Evolutionary conservation across 371 early-diverging fungal genomes (phyloP).

Genomic region (Lichtheimia ornata): DNA sequence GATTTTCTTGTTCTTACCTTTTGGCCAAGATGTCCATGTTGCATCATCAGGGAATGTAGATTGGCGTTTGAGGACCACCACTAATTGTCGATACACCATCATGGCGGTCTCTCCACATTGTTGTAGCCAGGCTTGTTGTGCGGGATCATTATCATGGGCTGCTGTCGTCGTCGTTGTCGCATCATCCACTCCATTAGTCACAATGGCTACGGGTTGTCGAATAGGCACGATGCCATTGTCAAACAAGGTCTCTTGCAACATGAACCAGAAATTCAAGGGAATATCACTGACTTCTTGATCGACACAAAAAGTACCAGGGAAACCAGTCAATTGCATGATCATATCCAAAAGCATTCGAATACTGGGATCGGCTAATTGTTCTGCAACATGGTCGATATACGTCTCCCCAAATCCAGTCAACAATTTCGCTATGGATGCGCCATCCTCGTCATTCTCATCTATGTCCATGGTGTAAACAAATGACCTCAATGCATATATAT

Average conservation of each 20-base stretch:
- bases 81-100: slow-evolving; percentile 53
- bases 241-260: slow-evolving; percentile 68
- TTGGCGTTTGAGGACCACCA: slow-evolving; percentile 54
- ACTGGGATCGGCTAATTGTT: slow-evolving; percentile 47
- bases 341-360: slow-evolving; percentile 56
- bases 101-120: slow-evolving; percentile 36
- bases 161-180: not conserved
- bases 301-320: slow-evolving; percentile 68
- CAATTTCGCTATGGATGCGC: slow-evolving; percentile 57
- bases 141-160: slow-evolving; percentile 1
- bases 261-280: slow-evolving; percentile 74
- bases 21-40: slow-evolving; percentile 61
- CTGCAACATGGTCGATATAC: slow-evolving; percentile 62
- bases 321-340: slow-evolving; percentile 70
- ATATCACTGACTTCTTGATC: slow-evolving; percentile 76
- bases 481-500: not conserved
- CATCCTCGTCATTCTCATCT: slow-evolving; percentile 62
- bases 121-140: slow-evolving; percentile 29
- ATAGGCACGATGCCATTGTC: slow-evolving; percentile 43
- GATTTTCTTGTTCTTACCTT: slow-evolving; percentile 44
- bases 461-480: not conserved
- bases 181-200: slow-evolving; percentile 19
- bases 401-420: slow-evolving; percentile 73
- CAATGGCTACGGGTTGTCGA: slow-evolving; percentile 4
- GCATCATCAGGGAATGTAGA: slow-evolving; percentile 59